Evolutionary conservation across 495 filamentous ascomycete genomes (phyloP).

Genomic region (Penicillium silybi): DNA sequence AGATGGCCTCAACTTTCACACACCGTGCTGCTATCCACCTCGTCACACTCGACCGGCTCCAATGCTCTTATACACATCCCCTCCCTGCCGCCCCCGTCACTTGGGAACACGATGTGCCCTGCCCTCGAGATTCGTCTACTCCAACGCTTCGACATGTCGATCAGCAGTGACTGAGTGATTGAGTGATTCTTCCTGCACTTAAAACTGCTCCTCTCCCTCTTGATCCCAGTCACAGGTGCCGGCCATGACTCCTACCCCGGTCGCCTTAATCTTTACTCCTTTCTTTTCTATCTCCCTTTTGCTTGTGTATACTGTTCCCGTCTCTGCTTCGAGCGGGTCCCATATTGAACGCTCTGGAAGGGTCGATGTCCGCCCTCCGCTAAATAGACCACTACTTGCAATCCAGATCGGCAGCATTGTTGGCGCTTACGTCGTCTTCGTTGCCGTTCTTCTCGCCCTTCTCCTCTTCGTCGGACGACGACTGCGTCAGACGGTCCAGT

Average conservation of each 20-base stretch:
- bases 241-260: conserved; percentile 17
- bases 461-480: conserved; percentile 63
- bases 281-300: conserved; percentile 11
- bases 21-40: conserved; percentile 20
- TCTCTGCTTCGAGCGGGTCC: conserved; percentile 4
- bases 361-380: conserved; percentile 4
- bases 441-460: conserved; percentile 61
- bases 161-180: conserved; percentile 10
- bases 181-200: conserved; percentile 17
- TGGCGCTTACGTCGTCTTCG: conserved; percentile 70
- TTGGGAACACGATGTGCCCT: conserved; percentile 19
- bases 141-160: conserved; percentile 20
- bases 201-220: conserved; percentile 10
- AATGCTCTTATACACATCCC: conserved; percentile 18
- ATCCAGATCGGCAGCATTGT: conserved; percentile 75
- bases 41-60: conserved; percentile 30
- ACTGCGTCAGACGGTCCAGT: conserved; percentile 51
- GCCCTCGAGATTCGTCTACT: conserved; percentile 16
- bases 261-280: conserved; percentile 3
- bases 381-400: conserved; percentile 60
- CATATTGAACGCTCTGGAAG: conserved; percentile 11
- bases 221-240: conserved; percentile 14
- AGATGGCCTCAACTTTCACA: not conserved
- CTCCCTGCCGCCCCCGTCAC: conserved; percentile 23
- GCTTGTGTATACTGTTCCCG: conserved; percentile 6